Conservation (phyloP, 2,329 filamentous ascomycete species). For the Cyanodermella asteris region DNA sequence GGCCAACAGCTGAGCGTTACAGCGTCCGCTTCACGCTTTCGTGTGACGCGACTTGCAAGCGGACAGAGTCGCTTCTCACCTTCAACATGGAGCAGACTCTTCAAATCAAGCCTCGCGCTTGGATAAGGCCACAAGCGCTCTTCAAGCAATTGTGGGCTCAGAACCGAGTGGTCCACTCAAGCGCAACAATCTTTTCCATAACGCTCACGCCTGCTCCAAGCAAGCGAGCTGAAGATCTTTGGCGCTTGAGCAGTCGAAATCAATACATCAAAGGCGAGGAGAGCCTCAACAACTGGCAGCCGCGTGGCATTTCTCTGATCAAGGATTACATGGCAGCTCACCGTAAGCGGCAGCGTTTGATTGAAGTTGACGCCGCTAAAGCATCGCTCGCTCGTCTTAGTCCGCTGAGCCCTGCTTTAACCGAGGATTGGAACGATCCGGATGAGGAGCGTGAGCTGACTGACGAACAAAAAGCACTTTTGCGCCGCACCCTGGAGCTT, state of each 20-base stretch:
- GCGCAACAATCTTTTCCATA: conserved; percentile 67
- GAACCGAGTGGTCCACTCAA: conserved; percentile 67
- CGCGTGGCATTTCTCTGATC: conserved; percentile 76
- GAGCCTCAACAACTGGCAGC: conserved; percentile 60
- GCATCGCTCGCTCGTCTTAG: conserved; percentile 20
- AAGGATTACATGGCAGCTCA: conserved; percentile 60
- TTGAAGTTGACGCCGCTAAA: conserved; percentile 51
- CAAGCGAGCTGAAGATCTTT: conserved; percentile 78
- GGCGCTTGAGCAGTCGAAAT: conserved; percentile 86
- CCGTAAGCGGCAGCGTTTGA: conserved; percentile 50
- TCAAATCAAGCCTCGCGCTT: conserved; percentile 65
- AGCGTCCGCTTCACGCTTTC: conserved; percentile 68
- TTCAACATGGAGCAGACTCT: conserved; percentile 64
- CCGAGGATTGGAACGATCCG: conserved; percentile 14
- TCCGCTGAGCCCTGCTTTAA: conserved; percentile 13
- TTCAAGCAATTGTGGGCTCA: conserved; percentile 74
- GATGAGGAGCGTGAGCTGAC: conserved; percentile 2
- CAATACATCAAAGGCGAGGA: conserved; percentile 97
- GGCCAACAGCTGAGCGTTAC: conserved; percentile 69
- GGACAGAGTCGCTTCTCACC: conserved; percentile 68
- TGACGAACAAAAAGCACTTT: no score
- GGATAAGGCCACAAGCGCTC: conserved; percentile 68
- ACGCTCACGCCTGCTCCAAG: conserved; percentile 72
- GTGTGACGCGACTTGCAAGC: conserved; percentile 70
- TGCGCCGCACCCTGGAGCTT: no score